Evolutionary conservation across 768 basidiomycete species (phyloP), one percentile per base, ranked within the genome.

Genomic region (Boletus huronensis): DNA sequence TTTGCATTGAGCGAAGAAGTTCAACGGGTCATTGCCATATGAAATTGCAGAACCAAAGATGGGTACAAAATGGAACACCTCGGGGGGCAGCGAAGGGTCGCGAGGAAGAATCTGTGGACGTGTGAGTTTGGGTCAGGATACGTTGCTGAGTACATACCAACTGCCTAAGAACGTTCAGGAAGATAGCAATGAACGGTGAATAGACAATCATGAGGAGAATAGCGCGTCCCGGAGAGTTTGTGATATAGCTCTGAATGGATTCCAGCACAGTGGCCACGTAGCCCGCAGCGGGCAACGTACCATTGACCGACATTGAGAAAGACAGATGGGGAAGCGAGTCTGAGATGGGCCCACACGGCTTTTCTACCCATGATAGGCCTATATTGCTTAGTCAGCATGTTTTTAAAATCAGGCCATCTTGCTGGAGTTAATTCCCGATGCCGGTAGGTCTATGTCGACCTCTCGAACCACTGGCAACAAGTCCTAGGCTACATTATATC

Each of bases 11-110:
- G 85, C 83, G 72, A 95, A 85, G 75, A 98, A 98, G 48, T 79
- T 85, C 61, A 98, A 76, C 0, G 97, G 97, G 69, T 98, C 93
- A 64, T 92, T 86, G 17, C 97, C 97, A 64, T 99, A 98, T 34
- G 77, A 70, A 14, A 90, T 79, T 0, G 94, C 90, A 29, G 94
- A 97, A 23, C 97, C 97, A 58, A 99, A 71, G 66, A 89, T 78
- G 7, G 97, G 97, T 42, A 98, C 72, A 78, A 87, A 86, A 69
- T 98, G 92, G 76, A 98, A 99, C 19, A 98, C 93, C 39, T 88
- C 75, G 0, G 97, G 97, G 2, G 97, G 97, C 39, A 86, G 74
- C 17, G 83, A 83, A 21, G 82, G 77, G 66, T 85, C 81, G 55
- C 79, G 79, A 10, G 92, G 91, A 34, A 84, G 62, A 50, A 87